Evolutionary conservation across 768 basidiomycete species (phyloP).

Genomic region (Brasilioporus rufonigricans): DNA sequence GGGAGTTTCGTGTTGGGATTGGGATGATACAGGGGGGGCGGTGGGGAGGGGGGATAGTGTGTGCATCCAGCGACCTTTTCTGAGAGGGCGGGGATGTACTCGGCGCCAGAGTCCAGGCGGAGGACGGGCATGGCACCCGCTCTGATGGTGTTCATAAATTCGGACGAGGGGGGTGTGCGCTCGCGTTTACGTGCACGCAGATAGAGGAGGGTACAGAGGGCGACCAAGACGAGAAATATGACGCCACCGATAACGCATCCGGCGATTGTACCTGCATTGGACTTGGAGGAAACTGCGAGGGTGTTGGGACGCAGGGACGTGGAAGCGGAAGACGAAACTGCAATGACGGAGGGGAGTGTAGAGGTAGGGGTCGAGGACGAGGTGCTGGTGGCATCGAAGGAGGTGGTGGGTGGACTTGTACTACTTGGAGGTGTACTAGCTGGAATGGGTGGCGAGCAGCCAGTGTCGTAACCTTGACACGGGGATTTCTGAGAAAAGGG

Average conservation of each 20-base stretch:
- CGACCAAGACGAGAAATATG: conserved; percentile 36
- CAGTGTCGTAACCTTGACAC: no score
- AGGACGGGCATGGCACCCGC: conserved; percentile 24
- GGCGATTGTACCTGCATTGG: conserved; percentile 46
- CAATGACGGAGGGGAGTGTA: background rate
- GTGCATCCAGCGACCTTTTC: conserved; percentile 17
- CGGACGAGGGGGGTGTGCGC: conserved; percentile 56
- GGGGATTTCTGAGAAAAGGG: no score
- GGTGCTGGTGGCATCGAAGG: background rate
- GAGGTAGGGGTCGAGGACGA: background rate
- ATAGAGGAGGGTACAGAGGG: conserved; percentile 37
- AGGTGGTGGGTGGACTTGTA: no score
- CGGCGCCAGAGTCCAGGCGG: conserved; percentile 26
- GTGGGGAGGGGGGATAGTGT: background rate
- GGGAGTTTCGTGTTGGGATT: no score
- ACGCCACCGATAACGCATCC: conserved; percentile 54
- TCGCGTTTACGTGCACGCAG: conserved; percentile 40
- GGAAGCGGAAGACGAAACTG: background rate
- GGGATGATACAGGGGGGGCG: no score
- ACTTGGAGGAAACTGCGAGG: conserved; percentile 14
- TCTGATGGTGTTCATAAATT: conserved; percentile 43
- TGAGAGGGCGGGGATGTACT: conserved; percentile 8
- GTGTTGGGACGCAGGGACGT: background rate
- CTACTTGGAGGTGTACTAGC: no score
- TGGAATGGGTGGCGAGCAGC: no score